phyloP scores from a whole-genome alignment of 2,329 filamentous ascomycete genomes.

The Cordyceps fumosorosea region DNA sequence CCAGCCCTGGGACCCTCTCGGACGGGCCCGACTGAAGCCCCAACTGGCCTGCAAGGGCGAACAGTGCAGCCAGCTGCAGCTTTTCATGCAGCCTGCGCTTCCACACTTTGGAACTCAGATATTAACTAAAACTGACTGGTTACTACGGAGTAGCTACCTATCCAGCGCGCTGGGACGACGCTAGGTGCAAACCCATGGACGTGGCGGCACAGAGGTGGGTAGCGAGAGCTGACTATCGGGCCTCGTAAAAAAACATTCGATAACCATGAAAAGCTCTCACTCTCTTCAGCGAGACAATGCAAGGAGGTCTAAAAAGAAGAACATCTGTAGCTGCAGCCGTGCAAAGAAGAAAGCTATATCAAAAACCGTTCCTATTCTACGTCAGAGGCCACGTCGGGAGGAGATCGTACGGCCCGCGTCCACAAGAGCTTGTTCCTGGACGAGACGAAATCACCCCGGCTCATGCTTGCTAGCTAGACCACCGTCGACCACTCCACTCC shows the following conservation, averaged over 20 bases:
- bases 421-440: neutral
- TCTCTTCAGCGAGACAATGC: too few species aligned
- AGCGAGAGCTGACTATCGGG: too few species aligned
- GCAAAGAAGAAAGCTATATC: neutral
- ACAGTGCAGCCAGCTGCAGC: neutral
- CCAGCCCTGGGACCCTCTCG: neutral
- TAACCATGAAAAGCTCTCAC: too few species aligned
- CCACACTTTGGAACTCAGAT: neutral
- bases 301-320: too few species aligned
- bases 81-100: neutral
- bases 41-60: neutral
- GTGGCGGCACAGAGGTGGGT: too few species aligned
- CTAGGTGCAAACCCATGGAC: too few species aligned
- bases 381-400: neutral
- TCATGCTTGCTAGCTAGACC: neutral
- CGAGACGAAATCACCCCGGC: neutral
- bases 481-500: neutral
- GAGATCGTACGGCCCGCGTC: neutral
- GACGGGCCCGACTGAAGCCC: neutral
- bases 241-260: too few species aligned
- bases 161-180: too few species aligned
- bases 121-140: too few species aligned
- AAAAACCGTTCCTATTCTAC: neutral
- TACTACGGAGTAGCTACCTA: too few species aligned
- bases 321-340: too few species aligned